Evolutionary conservation across 2,329 filamentous ascomycete genomes (phyloP).

Genomic region (Geosmithia putterillii): DNA sequence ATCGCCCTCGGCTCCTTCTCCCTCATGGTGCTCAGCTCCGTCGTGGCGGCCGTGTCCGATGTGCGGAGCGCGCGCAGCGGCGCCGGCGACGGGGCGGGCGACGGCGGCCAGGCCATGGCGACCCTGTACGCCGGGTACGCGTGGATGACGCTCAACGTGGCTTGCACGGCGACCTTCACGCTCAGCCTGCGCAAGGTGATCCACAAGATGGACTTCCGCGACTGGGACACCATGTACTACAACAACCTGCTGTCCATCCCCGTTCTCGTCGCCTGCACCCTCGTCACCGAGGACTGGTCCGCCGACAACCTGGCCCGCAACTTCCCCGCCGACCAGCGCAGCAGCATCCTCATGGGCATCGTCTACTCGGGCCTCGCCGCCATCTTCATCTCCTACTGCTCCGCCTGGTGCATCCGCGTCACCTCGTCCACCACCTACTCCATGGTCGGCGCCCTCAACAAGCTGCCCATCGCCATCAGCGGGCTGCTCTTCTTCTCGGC

Average conservation of each 20-base stretch:
- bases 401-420: slow-evolving; percentile 95
- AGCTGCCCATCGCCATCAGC: slow-evolving; percentile 86
- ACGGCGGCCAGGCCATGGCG: slow-evolving; percentile 64
- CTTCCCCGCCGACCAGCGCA: slow-evolving; percentile 75
- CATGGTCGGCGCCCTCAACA: slow-evolving; percentile 97
- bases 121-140: slow-evolving; percentile 90
- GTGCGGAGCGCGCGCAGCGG: slow-evolving; percentile 63
- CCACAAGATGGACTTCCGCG: slow-evolving; percentile 99
- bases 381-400: slow-evolving; percentile 99
- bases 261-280: slow-evolving; percentile 69
- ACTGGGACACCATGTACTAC: slow-evolving; percentile 99
- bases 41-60: slow-evolving; percentile 95
- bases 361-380: slow-evolving; percentile 84
- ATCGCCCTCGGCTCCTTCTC: slow-evolving; percentile 89
- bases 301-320: slow-evolving; percentile 69
- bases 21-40: slow-evolving; percentile 88
- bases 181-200: slow-evolving; percentile 96
- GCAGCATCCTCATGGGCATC: slow-evolving; percentile 75
- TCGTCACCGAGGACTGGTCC: slow-evolving; percentile 89
- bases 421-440: slow-evolving; percentile 97
- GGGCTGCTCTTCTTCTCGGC: slow-evolving; percentile 93
- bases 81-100: slow-evolving; percentile 43
- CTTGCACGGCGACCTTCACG: slow-evolving; percentile 84
- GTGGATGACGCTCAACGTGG: slow-evolving; percentile 96
- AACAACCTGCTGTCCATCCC: slow-evolving; percentile 98